phyloP scores from a whole-genome alignment of 2,329 filamentous ascomycete species.

The Fusarium sp. region DNA sequence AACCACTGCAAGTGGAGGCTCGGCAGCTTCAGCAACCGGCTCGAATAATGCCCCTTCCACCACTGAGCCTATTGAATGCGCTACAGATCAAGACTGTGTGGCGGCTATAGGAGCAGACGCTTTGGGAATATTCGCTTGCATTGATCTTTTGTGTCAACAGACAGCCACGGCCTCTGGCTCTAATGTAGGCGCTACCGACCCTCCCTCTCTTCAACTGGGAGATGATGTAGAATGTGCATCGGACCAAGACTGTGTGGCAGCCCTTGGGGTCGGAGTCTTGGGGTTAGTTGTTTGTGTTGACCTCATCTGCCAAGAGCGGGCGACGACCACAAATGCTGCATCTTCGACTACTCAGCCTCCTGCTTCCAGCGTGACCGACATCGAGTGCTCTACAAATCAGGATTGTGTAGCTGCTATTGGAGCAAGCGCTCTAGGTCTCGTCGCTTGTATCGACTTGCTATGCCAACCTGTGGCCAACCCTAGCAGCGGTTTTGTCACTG shows the following conservation, averaged over 20 bases:
- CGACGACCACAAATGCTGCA: background rate
- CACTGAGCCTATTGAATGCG: background rate
- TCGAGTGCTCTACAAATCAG: conserved; percentile 10
- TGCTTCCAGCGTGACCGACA: background rate
- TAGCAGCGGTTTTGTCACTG: conserved; percentile 14
- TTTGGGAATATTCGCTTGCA: conserved; percentile 4
- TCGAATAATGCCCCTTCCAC: background rate
- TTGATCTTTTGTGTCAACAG: conserved; percentile 14
- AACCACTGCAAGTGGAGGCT: background rate
- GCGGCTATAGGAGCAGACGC: background rate
- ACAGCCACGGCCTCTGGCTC: background rate
- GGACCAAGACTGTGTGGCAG: conserved; percentile 12
- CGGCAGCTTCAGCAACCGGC: conserved; percentile 3
- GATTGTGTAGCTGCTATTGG: conserved; percentile 11
- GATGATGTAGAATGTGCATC: conserved; percentile 2
- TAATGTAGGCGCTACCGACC: background rate
- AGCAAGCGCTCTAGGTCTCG: conserved; percentile 6
- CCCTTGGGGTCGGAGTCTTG: background rate
- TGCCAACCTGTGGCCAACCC: conserved; percentile 15
- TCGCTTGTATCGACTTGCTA: conserved; percentile 11
- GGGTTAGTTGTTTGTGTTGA: conserved; percentile 9
- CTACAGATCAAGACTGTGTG: conserved; percentile 14
- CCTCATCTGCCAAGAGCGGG: conserved; percentile 9
- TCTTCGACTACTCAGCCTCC: background rate
- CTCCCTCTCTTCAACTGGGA: background rate